phyloP scores from a whole-genome alignment of 257 asterid genomes.

The Agastache rugosa region DNA sequence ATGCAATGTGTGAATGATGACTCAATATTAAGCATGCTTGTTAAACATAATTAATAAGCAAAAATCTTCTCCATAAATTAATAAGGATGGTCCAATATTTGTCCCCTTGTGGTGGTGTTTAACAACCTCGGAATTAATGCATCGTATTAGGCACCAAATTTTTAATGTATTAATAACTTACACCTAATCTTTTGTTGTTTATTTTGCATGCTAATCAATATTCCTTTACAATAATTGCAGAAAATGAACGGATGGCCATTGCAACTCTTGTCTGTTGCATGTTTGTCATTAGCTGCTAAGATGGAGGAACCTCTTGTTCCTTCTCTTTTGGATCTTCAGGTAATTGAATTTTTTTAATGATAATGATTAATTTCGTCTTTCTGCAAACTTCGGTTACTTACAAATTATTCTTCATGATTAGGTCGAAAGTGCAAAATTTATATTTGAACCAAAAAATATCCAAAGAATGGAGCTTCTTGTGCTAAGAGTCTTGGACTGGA shows the following conservation, averaged over 20 bases:
- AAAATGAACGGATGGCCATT: conserved; percentile 83
- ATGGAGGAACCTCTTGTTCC: conserved; percentile 98
- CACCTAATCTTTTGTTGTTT: conserved; percentile 15
- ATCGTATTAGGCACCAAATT: conserved; percentile 1
- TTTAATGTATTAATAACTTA: not conserved
- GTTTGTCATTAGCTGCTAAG: conserved; percentile 95
- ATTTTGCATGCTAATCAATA: conserved; percentile 23
- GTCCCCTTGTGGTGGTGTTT: conserved; percentile 38
- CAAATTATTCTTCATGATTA: conserved; percentile 15
- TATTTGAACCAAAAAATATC: conserved; percentile 78
- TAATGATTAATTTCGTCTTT: not conserved
- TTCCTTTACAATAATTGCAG: conserved; percentile 47
- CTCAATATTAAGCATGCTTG: conserved; percentile 44
- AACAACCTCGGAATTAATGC: conserved; percentile 14
- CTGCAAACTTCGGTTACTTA: not conserved
- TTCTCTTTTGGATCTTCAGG: conserved; percentile 92
- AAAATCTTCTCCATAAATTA: conserved; percentile 35
- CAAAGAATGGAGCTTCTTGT: conserved; percentile 90
- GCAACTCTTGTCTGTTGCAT: conserved; percentile 90
- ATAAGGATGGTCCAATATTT: conserved; percentile 43
- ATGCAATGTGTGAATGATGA: conserved; percentile 37
- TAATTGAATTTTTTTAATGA: conserved; percentile 26
- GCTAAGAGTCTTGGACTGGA: conserved; percentile 81
- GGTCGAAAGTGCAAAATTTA: conserved; percentile 80
- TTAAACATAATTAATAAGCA: conserved; percentile 31